Evolutionary conservation across 305 asterid species (phyloP).

Genomic region (Fraxinus nigra): DNA sequence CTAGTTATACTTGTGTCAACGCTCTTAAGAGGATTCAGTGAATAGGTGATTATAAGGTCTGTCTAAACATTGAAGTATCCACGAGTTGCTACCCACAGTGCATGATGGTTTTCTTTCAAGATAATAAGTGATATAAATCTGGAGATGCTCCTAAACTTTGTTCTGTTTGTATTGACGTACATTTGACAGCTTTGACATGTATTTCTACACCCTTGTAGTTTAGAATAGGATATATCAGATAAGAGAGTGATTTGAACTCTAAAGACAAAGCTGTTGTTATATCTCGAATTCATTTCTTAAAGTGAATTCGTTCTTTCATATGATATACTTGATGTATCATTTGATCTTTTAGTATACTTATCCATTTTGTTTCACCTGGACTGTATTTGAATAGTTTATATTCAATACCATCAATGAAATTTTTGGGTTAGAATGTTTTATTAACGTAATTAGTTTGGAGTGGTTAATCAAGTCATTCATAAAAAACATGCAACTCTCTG

Average conservation of each 20-base stretch:
- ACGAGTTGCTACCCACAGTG: too few species aligned
- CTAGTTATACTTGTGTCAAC: conserved; percentile 80
- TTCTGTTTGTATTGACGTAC: neutral
- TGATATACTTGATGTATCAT: neutral
- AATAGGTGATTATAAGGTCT: conserved; percentile 4
- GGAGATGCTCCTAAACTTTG: neutral
- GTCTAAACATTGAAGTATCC: too few species aligned
- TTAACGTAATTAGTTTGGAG: neutral
- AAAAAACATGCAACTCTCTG: neutral
- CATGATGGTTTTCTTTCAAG: too few species aligned
- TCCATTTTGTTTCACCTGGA: too few species aligned
- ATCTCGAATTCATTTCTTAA: neutral
- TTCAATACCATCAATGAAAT: neutral
- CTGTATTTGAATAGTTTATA: neutral
- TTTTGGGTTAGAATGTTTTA: neutral
- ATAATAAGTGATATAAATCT: too few species aligned
- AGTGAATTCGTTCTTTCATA: neutral
- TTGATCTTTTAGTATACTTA: neutral
- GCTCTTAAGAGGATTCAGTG: conserved; percentile 50
- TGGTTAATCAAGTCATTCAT: neutral
- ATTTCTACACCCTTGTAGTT: neutral
- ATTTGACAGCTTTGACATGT: neutral
- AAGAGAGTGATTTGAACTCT: neutral
- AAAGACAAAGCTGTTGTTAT: neutral
- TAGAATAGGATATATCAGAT: neutral